These are phyloP conservation scores for Penicillium sp. DNA, from an alignment of 2,329 filamentous ascomycete species.

Conservation along the genomic window DNA sequence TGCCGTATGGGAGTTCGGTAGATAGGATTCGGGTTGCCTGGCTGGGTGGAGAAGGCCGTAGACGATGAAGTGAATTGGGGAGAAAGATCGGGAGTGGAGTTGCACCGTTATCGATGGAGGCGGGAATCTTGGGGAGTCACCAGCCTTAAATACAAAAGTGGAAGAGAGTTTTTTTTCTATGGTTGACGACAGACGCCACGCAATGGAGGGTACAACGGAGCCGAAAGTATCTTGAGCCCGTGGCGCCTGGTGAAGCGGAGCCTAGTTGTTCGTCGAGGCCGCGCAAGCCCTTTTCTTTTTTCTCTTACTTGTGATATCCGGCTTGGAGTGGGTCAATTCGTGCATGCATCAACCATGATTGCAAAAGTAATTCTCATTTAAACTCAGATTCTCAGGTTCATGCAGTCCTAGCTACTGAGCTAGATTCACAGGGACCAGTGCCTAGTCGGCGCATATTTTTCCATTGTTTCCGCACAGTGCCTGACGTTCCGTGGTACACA, in stretches of 20 bases:
- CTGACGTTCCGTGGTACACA: slow-evolving; percentile 13
- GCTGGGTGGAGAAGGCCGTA: not conserved
- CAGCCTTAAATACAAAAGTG: not conserved
- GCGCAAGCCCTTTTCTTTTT: not conserved
- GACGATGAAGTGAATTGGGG: not conserved
- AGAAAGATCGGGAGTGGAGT: slow-evolving; percentile 8
- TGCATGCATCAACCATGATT: not conserved
- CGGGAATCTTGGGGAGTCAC: not conserved
- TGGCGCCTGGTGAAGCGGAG: not conserved
- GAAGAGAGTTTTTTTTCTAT: slow-evolving; percentile 1
- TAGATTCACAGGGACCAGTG: not conserved
- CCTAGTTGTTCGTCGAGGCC: not conserved
- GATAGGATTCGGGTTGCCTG: not conserved
- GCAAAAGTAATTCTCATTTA: not conserved
- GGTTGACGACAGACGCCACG: slow-evolving; percentile 30
- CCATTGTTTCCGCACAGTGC: not conserved
- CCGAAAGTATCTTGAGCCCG: not conserved
- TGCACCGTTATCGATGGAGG: slow-evolving; percentile 3
- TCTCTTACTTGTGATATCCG: not conserved
- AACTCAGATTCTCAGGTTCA: not conserved
- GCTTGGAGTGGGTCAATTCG: not conserved
- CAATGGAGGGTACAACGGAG: slow-evolving; percentile 14
- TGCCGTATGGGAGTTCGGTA: not conserved
- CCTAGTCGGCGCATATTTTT: not conserved
- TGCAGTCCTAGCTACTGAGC: not conserved